These are phyloP conservation scores for Cladosporium oxysporum DNA, from an alignment of 2,329 filamentous ascomycete genomes.

Conservation along the genomic window DNA sequence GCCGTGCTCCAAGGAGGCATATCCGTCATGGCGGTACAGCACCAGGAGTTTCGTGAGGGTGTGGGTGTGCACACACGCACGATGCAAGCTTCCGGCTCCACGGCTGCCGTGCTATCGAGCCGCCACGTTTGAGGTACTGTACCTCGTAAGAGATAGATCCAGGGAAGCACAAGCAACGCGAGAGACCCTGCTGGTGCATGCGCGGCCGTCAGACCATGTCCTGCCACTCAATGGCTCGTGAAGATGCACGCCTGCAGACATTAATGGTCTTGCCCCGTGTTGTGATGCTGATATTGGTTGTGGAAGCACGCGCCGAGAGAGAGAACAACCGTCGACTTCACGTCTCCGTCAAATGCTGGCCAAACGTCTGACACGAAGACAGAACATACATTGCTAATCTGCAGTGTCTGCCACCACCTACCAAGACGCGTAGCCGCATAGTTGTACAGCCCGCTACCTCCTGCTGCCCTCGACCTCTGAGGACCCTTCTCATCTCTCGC, in stretches of 20 bases:
- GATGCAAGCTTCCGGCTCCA: not conserved
- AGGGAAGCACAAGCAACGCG: not conserved
- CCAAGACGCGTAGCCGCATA: not conserved
- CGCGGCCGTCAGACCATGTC: not conserved
- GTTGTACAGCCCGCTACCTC: not conserved
- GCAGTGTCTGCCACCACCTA: not conserved
- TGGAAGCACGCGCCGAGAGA: not conserved
- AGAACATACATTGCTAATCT: not conserved
- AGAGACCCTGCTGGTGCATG: not conserved
- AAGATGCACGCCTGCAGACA: not conserved
- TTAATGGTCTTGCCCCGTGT: not conserved
- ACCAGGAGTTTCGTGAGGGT: not conserved
- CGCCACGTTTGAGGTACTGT: not conserved
- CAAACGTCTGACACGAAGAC: not conserved
- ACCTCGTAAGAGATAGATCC: not conserved
- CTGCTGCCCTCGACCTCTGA: not conserved
- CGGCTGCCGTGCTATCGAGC: not conserved
- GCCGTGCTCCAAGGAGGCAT: not conserved
- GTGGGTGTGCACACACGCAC: not conserved
- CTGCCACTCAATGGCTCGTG: constrained; percentile 3
- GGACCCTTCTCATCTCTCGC: not conserved
- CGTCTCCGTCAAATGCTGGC: not conserved
- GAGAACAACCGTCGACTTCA: not conserved
- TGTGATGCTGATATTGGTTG: not conserved
- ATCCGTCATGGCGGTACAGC: not conserved